Percentiles rank a stretch among this genome's conserved stretches.
These are phyloP conservation scores for Raphanus hybrid DNA, from an alignment of 441 rosid genomes.

Conservation along the genomic window DNA sequence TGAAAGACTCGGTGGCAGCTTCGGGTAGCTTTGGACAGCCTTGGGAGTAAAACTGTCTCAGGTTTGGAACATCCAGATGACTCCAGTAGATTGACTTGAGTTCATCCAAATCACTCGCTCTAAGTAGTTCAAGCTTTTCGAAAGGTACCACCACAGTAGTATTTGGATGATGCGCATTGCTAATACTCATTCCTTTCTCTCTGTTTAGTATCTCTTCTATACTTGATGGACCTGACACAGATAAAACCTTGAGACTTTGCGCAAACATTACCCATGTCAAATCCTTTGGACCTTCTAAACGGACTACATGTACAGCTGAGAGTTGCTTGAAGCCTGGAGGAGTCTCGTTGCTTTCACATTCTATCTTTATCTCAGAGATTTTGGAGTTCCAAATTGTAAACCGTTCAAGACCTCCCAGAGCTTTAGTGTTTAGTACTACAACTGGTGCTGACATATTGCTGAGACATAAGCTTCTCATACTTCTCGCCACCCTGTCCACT, in stretches of 20 bases:
- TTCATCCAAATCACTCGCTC: not conserved
- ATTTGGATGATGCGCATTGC: not conserved
- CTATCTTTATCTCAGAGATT: constrained; percentile 3
- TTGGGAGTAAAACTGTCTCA: not conserved
- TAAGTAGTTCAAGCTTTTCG: not conserved
- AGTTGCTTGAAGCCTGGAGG: not conserved
- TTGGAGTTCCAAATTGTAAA: not conserved
- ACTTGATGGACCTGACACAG: not conserved
- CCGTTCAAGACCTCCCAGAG: not conserved
- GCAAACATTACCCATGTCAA: constrained; percentile 1
- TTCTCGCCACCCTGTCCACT: not conserved
- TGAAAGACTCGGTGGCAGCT: not conserved
- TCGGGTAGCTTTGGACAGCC: not conserved
- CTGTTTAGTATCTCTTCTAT: not conserved
- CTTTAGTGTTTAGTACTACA: not conserved
- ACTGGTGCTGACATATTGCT: not conserved
- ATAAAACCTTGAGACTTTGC: not conserved
- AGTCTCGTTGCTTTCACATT: not conserved
- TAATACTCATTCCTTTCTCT: not conserved
- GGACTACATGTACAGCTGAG: not conserved
- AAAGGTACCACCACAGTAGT: not conserved
- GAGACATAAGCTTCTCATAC: not conserved
- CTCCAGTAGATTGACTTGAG: not conserved
- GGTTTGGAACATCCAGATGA: not conserved
- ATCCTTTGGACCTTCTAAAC: constrained; percentile 1